phyloP scores from a whole-genome alignment of 2,329 filamentous ascomycete species.

The Monilinia laxa region DNA sequence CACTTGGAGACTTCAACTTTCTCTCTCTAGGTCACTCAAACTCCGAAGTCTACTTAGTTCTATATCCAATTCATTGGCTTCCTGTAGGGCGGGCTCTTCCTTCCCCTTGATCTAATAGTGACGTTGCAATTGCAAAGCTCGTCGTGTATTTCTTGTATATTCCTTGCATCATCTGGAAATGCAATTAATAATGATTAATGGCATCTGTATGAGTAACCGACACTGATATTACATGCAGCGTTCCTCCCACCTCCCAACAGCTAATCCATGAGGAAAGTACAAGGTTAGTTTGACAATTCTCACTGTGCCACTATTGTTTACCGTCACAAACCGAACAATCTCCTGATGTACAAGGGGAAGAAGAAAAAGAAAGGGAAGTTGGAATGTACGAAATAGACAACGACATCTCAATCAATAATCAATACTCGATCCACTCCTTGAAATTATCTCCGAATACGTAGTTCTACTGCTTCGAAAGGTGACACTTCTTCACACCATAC shows the following conservation, averaged over 20 bases:
- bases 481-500: constrained; percentile 10
- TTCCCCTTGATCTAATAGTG: neutral
- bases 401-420: neutral
- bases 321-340: constrained; percentile 12
- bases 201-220: neutral
- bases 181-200: neutral
- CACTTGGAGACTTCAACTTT: neutral
- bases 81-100: too few relatives aligned
- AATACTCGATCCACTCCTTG: constrained; percentile 1
- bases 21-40: neutral
- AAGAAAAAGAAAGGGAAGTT: neutral
- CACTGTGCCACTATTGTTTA: neutral
- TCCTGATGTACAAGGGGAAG: neutral
- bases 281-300: neutral
- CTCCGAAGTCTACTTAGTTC: neutral
- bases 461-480: neutral
- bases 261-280: neutral
- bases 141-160: too few relatives aligned
- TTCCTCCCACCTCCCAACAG: neutral
- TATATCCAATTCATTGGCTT: too few relatives aligned
- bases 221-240: neutral
- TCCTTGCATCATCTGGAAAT: neutral
- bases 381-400: neutral
- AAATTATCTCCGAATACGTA: neutral
- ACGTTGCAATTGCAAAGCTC: neutral